These are phyloP conservation scores for Torulaspora indica DNA, from an alignment of 805 yeast genomes.

Conservation along the genomic window DNA sequence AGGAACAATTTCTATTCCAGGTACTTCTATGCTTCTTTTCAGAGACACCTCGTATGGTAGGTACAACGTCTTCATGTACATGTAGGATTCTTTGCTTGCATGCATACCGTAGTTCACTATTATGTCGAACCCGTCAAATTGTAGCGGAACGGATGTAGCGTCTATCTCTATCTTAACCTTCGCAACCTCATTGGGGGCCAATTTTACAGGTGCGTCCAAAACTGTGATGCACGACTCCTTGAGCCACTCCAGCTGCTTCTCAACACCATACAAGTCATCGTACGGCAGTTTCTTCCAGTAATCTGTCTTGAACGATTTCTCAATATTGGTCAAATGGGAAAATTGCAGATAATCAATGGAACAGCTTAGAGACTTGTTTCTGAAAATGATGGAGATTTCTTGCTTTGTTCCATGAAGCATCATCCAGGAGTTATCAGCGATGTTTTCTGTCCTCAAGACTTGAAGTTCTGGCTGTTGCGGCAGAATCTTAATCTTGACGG, in stretches of 20 bases:
- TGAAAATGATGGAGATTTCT: constrained; percentile 18
- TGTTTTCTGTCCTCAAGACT: constrained; percentile 22
- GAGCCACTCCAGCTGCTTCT: constrained; percentile 26
- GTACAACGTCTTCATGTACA: constrained; percentile 25
- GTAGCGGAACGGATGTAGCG: constrained; percentile 22
- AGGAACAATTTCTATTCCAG: constrained; percentile 69
- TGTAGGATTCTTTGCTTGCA: constrained; percentile 13
- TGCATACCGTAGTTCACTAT: constrained; percentile 30
- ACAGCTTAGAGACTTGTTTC: constrained; percentile 30
- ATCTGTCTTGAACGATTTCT: constrained; percentile 23
- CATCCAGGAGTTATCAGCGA: constrained; percentile 30
- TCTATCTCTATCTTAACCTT: constrained; percentile 26
- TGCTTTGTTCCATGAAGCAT: constrained; percentile 32
- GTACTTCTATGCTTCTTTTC: constrained; percentile 58
- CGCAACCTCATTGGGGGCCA: constrained; percentile 25
- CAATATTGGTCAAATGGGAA: constrained; percentile 24
- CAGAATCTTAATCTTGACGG: constrained; percentile 20
- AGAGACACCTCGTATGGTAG: constrained; percentile 36
- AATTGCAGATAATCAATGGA: constrained; percentile 26
- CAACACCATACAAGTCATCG: constrained; percentile 30
- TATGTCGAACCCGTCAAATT: constrained; percentile 24
- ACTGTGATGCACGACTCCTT: constrained; percentile 21
- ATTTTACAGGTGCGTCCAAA: constrained; percentile 16
- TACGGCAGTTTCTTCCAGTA: constrained; percentile 30
- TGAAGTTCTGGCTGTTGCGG: constrained; percentile 34